These are phyloP conservation scores for Hevea brasiliensis DNA, from an alignment of 345 rosid genomes.

Conservation along the genomic window DNA sequence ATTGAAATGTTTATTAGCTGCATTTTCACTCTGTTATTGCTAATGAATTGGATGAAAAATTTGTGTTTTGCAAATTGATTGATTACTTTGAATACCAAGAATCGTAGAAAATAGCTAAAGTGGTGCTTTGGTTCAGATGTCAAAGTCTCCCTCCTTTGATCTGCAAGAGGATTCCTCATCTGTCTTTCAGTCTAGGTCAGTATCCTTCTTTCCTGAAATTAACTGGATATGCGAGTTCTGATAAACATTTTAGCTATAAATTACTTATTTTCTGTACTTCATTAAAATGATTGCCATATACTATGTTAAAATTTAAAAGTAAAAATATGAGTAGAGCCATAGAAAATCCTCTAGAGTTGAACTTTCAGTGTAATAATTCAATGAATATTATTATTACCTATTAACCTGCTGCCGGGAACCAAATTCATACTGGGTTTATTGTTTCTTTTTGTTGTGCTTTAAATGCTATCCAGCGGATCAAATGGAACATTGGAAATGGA, in stretches of 20 bases:
- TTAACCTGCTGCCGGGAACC: background rate
- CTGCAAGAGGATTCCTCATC: constrained; percentile 34
- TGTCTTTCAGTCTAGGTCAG: constrained; percentile 43
- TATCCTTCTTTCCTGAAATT: background rate
- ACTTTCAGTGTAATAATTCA: background rate
- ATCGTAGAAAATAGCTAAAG: constrained; percentile 22
- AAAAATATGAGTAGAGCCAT: background rate
- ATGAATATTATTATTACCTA: background rate
- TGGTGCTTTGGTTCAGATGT: constrained; percentile 48
- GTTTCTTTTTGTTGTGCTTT: background rate
- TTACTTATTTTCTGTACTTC: too few relatives aligned
- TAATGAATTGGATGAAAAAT: background rate
- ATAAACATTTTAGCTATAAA: background rate
- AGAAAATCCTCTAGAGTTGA: background rate
- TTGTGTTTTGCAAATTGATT: constrained; percentile 12
- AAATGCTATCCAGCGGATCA: constrained; percentile 44
- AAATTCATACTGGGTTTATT: background rate
- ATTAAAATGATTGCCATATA: too few relatives aligned
- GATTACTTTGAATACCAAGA: constrained; percentile 26
- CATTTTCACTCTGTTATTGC: background rate
- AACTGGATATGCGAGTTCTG: background rate
- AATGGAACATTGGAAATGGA: constrained; percentile 47
- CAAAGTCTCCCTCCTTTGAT: constrained; percentile 55
- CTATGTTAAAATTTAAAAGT: too few relatives aligned
- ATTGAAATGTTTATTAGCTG: background rate